Evolutionary conservation across 2,329 filamentous ascomycete species (phyloP), one percentile per base, ranked within the genome.

Genomic region (Annulohypoxylon truncatum): DNA sequence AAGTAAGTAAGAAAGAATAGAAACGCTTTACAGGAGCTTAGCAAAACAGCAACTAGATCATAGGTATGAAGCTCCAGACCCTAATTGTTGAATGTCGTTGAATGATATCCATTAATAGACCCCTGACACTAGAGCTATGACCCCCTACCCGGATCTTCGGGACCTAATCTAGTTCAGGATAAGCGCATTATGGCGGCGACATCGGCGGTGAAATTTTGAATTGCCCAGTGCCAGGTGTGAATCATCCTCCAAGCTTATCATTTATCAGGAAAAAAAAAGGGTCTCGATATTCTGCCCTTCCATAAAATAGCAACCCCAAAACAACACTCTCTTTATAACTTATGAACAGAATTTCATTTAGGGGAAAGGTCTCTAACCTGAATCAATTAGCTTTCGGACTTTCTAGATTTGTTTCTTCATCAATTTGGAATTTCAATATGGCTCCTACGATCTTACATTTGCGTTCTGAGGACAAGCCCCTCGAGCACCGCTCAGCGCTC

Each of bases 401-500:
- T 8, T 22, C 20, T n/a, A 47, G 13, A 50, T 48, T 26, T 22
- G n/a, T 47, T 5, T 50, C 31, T 33, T 33, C 28, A 7, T 7
- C 20, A 6, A 13, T 58, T 9, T 5, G 38, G 24, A 10, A 8
- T 52, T 31, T 26, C 56, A 65, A 53, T 2, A 76, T 73, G 72
- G 75, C 78, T 58, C 75, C 78, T 62, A 79, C 78, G 52, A 69
- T 79, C 63, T 80, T 87, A 71, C 87, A 85, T 75, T 80, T 88
- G 66, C 84, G 86, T 66, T 83, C 86, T 66, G 86, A 89, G 79
- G 85, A 84, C 72, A 88, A 88, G 84, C 83, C 83, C 62, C 81
- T 84, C 63, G 85, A 87, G 79, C 84, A 84, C 74, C 83, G 85
- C 63, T 85, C 84, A 64, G 76, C 57, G 10, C 67, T 78, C 55